Percentiles rank a stretch among this genome's conserved stretches.
These are phyloP conservation scores for Podila epicladia DNA, from an alignment of 192 early-diverging fungal species.

Conservation along the genomic window DNA sequence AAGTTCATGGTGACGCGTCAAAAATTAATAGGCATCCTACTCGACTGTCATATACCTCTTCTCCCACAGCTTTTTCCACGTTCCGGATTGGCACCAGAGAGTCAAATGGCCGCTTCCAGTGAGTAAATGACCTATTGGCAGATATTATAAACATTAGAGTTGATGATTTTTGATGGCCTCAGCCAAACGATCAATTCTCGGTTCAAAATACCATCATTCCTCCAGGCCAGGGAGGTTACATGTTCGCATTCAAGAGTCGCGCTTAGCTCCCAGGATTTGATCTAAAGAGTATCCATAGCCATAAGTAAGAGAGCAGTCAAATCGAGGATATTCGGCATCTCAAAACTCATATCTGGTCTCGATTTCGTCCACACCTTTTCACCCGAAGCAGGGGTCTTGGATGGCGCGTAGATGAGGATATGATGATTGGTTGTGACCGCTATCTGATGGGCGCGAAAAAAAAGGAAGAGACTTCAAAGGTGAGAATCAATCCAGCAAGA, in stretches of 20 bases:
- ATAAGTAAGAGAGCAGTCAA: too few relatives aligned
- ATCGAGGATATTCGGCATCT: too few relatives aligned
- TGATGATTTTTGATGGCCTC: constrained; percentile 3
- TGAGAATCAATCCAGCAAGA: constrained; percentile 9
- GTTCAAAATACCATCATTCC: constrained; percentile 30
- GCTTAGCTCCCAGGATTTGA: constrained; percentile 20
- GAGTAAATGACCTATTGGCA: constrained; percentile 30
- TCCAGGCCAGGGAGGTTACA: constrained; percentile 36
- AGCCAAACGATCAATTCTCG: neutral
- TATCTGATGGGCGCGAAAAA: constrained; percentile 17
- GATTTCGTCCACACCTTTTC: constrained; percentile 18
- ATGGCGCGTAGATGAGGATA: constrained; percentile 42
- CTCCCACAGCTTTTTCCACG: constrained; percentile 54
- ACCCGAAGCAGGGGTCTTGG: constrained; percentile 3
- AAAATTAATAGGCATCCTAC: too few relatives aligned
- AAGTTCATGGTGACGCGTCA: too few relatives aligned
- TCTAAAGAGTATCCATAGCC: constrained; percentile 5
- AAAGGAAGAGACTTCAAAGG: neutral
- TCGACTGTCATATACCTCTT: constrained; percentile 24
- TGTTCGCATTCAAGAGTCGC: constrained; percentile 22
- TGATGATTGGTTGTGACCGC: constrained; percentile 37
- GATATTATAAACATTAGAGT: too few relatives aligned
- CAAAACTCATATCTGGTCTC: neutral
- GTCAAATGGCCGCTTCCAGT: constrained; percentile 48
- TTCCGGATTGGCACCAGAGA: constrained; percentile 37